Conservation (phyloP, 148 eudicot genomes). For the Chenopodium album region DNA sequence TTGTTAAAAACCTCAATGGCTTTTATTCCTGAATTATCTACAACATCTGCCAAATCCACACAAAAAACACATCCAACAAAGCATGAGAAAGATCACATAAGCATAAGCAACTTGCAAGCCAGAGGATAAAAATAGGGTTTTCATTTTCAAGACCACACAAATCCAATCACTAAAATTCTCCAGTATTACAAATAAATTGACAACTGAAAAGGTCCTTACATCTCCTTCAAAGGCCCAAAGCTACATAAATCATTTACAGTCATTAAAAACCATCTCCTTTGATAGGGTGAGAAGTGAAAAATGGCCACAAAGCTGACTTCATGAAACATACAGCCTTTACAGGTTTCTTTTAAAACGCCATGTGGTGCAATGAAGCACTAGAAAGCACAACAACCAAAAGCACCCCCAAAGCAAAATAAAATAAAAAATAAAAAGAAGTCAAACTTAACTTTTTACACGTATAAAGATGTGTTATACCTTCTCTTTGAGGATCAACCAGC, state of each 20-base stretch:
- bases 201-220: background rate
- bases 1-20: slow-evolving; percentile 25
- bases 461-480: slow-evolving; percentile 33
- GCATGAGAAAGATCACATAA: background rate
- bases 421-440: background rate
- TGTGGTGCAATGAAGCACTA: background rate
- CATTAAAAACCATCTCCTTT: background rate
- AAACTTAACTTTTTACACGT: background rate
- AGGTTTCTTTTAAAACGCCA: background rate
- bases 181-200: background rate
- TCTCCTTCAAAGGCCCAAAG: background rate
- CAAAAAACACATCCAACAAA: slow-evolving; percentile 4
- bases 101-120: background rate
- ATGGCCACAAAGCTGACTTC: background rate
- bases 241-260: background rate
- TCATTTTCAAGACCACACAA: background rate
- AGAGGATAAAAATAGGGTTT: background rate
- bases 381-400: slow-evolving; percentile 1
- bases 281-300: background rate
- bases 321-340: background rate
- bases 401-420: background rate
- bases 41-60: slow-evolving; percentile 31
- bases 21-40: slow-evolving; percentile 26
- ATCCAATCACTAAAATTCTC: background rate
- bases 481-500: slow-evolving; percentile 26